Percentiles rank a stretch among this genome's conserved stretches.
Evolutionary conservation across 1,284 basidiomycete genomes (phyloP).

Genomic region (Ceratobasidium sp.): DNA sequence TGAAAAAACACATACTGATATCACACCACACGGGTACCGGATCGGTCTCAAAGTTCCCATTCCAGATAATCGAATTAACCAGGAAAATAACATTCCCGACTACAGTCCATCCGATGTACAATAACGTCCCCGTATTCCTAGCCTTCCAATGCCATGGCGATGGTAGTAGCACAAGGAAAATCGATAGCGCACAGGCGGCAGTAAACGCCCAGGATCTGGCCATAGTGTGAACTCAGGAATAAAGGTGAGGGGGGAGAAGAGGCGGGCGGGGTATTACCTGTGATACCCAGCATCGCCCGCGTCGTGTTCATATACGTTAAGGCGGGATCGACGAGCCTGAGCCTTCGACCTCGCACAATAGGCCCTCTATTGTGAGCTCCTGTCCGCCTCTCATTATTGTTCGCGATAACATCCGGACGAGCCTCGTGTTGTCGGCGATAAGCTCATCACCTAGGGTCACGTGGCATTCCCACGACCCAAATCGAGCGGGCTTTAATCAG

Average conservation of each 20-base stretch:
- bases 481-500: not conserved
- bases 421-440: slow-evolving; percentile 22
- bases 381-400: slow-evolving; percentile 12
- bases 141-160: slow-evolving; percentile 74
- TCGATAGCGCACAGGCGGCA: slow-evolving; percentile 64
- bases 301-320: slow-evolving; percentile 4
- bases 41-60: slow-evolving; percentile 66
- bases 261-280: not conserved
- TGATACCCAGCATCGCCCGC: not conserved
- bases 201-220: slow-evolving; percentile 11
- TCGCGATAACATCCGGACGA: not conserved
- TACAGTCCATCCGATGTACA: slow-evolving; percentile 75
- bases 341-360: slow-evolving; percentile 21
- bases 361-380: slow-evolving; percentile 12
- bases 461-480: not conserved
- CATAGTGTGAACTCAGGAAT: slow-evolving; percentile 9
- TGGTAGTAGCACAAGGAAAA: slow-evolving; percentile 67
- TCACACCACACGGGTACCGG: slow-evolving; percentile 80
- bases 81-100: slow-evolving; percentile 68
- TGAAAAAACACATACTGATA: slow-evolving; percentile 52
- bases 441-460: not conserved
- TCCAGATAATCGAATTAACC: slow-evolving; percentile 80
- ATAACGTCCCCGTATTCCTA: slow-evolving; percentile 74
- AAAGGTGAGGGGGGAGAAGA: not conserved
- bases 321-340: slow-evolving; percentile 1